Percentiles rank a stretch among this genome's conserved stretches.
phyloP scores from a whole-genome alignment of 2,329 filamentous ascomycete species.

The Drechslera avenae region DNA sequence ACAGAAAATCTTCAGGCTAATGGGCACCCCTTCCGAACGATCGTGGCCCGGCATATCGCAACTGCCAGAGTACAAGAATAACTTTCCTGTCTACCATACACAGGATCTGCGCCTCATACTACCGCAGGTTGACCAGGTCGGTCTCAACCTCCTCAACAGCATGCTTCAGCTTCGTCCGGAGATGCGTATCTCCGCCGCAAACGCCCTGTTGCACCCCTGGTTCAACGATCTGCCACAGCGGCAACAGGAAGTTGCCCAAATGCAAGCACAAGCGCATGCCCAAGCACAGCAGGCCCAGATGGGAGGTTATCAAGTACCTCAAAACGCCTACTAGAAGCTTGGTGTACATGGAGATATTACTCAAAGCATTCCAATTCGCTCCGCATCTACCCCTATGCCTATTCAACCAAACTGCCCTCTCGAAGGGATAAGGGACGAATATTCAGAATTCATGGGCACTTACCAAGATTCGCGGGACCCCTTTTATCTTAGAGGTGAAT shows the following conservation, averaged over 20 bases:
- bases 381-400: too few relatives aligned
- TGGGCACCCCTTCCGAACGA: slow-evolving; percentile 95
- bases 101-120: slow-evolving; percentile 87
- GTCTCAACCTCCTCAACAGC: slow-evolving; percentile 82
- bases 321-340: slow-evolving; percentile 45
- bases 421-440: not conserved
- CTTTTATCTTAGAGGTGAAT: not conserved
- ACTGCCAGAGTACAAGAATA: slow-evolving; percentile 97
- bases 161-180: slow-evolving; percentile 95
- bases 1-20: slow-evolving; percentile 94
- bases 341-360: not conserved
- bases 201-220: slow-evolving; percentile 90
- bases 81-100: slow-evolving; percentile 91
- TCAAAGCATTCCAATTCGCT: too few relatives aligned
- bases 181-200: slow-evolving; percentile 83
- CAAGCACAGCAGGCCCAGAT: slow-evolving; percentile 47
- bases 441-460: not conserved
- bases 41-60: slow-evolving; percentile 95
- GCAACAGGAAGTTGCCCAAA: slow-evolving; percentile 46
- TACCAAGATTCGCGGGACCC: slow-evolving; percentile 1
- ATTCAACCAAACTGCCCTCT: too few relatives aligned
- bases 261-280: slow-evolving; percentile 41
- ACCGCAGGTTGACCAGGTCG: slow-evolving; percentile 84
- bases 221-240: slow-evolving; percentile 74
- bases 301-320: slow-evolving; percentile 46